Evolutionary conservation across 2,329 filamentous ascomycete genomes (phyloP), one percentile per base, ranked within the genome.

Genomic region (Acephala macrosclerotiorum): DNA sequence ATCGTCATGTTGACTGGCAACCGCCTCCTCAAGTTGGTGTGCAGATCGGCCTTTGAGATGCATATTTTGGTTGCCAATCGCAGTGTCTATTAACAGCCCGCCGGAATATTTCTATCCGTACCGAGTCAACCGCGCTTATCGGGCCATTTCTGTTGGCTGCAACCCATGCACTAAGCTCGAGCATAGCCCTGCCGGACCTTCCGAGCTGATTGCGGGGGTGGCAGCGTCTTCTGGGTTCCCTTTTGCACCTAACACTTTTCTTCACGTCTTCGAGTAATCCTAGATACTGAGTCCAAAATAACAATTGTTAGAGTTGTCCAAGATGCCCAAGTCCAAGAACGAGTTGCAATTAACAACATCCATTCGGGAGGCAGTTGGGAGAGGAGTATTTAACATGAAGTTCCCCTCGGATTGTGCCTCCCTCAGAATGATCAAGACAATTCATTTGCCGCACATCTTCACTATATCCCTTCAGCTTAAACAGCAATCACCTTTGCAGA

Each of bases 301-400:
- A 42, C 38, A 42, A 42, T 42, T n/a, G 38, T 42, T 42, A 42
- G 38, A 42, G 38, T 42, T 42, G 12, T 42, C 38, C 18, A 42
- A 42, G 38, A 42, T 42, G 38, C 14, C 38, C 38, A 42, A 42
- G 38, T 16, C 18, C 38, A 42, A 42, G 38, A 42, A 42, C 38
- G 38, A 42, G 38, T 42, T 42, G 38, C 38, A 42, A 42, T 42
- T 42, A 42, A 42, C 18, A 42, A 42, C 38, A 42, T 42, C 38
- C 38, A 16, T 42, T 42, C 38, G 38, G 38, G 38, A 42, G 38
- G 38, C 38, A 42, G 38, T 42, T 42, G 38, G 38, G 38, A 42
- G 38, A 42, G 38, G 38, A 42, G 38, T 42, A 42, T 42, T 42
- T 14, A 42, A 42, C 38, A 42, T 42, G 38, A 42, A 42, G 38